These are phyloP conservation scores for Ceratobasidium sp. DNA, from an alignment of 1,284 basidiomycete species.

Conservation along the genomic window DNA sequence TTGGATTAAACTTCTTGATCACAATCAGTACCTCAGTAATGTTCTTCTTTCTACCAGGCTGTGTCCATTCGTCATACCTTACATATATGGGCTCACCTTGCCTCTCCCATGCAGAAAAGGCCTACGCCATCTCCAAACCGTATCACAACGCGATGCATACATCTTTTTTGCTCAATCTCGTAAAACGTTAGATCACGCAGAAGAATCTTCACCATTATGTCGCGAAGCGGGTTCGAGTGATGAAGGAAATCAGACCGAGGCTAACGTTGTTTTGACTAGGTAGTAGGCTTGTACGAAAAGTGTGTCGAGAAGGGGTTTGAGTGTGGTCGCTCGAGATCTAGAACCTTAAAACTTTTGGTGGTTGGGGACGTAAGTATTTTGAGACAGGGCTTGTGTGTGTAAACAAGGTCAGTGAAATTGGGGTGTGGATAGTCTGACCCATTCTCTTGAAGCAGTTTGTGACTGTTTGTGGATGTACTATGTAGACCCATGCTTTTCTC, in stretches of 20 bases:
- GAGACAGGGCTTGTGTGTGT: too few species aligned
- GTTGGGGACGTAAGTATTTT: too few species aligned
- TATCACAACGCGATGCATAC: constrained; percentile 79
- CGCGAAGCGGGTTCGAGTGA: neutral
- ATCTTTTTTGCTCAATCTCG: constrained; percentile 95
- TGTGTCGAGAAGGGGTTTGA: too few species aligned
- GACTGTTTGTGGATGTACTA: neutral
- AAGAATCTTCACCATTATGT: constrained; percentile 47
- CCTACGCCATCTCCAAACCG: constrained; percentile 91
- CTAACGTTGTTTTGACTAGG: constrained; percentile 8
- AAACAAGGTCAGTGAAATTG: too few species aligned
- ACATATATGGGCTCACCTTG: neutral
- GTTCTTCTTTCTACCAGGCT: neutral
- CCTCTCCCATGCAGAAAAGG: constrained; percentile 70
- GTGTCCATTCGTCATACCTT: too few species aligned
- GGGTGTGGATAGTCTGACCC: neutral
- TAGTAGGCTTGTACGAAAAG: neutral
- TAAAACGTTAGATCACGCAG: constrained; percentile 64
- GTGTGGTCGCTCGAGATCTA: too few species aligned
- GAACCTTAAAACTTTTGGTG: too few species aligned
- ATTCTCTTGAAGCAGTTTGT: neutral
- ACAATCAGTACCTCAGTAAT: too few species aligned
- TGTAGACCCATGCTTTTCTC: neutral
- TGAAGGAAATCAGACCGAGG: neutral
- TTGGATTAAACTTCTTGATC: too few species aligned